Evolutionary conservation across 2,329 filamentous ascomycete genomes (phyloP), one percentile per base, ranked within the genome.

Genomic region (Beauveria medogensis): DNA sequence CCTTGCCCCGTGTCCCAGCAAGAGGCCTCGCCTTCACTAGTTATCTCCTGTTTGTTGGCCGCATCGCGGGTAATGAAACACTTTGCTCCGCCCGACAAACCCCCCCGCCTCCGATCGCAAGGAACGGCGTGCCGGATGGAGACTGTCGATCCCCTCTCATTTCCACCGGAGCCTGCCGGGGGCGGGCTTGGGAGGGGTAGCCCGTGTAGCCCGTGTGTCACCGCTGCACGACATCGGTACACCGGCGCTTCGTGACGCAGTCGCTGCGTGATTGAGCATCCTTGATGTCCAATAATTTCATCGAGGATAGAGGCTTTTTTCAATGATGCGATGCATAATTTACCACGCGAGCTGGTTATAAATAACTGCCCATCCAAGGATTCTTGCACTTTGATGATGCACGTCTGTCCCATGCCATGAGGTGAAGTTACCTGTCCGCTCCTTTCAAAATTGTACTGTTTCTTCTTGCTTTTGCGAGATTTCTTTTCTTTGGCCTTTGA

Each of bases 401-500:
- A 26, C 28, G 30, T 61, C 59, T 48, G 55, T 59, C 41, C 50
- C 16, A 47, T 47, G 50, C 16, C 48, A 51, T 48, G 41, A 55
- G 50, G 30, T 54, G 34, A 30, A 51, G 24, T 5, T 24, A n/a
- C 34, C 44, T 46, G 34, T 55, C 52, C 59, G 34, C 34, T 61
- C 52, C 59, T 62, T 63, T 60, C 58, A 52, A 54, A 30, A 43
- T 44, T 62, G 43, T 52, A 12, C 63, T 65, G 44, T 54, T 46
- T 63, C 34, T 37, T 63, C 60, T 41, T n/a, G 51, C 58, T 58
- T 30, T 57, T 40, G 54, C 12, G 16, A 57, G 63, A 60, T 10
- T 51, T 50, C 24, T 44, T n/a, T 61, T 61, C 59, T 44, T 61
- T 37, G 26, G 30, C 63, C 60, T 64, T 60, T 61, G 43, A 62